phyloP scores from a whole-genome alignment of 352 stramenopile genomes.

The Elongisporangium prolatum region DNA sequence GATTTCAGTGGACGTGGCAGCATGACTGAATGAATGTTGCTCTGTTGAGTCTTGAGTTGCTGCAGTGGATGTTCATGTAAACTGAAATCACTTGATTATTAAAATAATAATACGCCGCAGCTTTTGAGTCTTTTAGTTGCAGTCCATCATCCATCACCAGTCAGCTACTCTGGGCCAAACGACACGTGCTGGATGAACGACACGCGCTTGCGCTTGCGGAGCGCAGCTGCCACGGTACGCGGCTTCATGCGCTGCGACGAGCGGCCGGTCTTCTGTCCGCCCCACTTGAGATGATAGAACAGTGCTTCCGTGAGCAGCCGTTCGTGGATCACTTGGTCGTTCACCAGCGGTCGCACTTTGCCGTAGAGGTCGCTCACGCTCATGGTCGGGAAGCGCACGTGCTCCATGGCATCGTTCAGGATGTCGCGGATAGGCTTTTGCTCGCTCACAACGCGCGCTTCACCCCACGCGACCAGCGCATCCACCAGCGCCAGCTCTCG shows the following conservation, averaged over 20 bases:
- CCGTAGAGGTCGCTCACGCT: constrained; percentile 82
- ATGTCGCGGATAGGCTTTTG: constrained; percentile 49
- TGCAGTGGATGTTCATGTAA: too few species aligned
- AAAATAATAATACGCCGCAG: constrained; percentile 1
- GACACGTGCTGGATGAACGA: constrained; percentile 87
- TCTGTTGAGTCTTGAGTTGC: too few species aligned
- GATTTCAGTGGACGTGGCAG: neutral
- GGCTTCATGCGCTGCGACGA: constrained; percentile 59
- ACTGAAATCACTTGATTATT: neutral
- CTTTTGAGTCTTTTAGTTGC: neutral
- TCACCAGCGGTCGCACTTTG: constrained; percentile 76
- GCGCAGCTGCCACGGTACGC: constrained; percentile 46
- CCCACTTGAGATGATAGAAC: constrained; percentile 87
- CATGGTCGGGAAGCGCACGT: constrained; percentile 84
- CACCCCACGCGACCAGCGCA: constrained; percentile 73
- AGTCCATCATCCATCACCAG: constrained; percentile 2
- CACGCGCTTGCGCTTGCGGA: constrained; percentile 82
- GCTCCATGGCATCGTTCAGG: constrained; percentile 73
- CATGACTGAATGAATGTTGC: neutral
- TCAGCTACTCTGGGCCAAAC: constrained; percentile 42
- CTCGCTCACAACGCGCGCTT: constrained; percentile 49
- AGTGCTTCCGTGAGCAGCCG: constrained; percentile 73
- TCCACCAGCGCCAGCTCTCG: constrained; percentile 76
- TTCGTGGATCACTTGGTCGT: constrained; percentile 60
- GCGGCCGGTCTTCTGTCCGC: constrained; percentile 43